Conservation (phyloP, 164 flowering plant genomes). For the Vitis rupestris region DNA sequence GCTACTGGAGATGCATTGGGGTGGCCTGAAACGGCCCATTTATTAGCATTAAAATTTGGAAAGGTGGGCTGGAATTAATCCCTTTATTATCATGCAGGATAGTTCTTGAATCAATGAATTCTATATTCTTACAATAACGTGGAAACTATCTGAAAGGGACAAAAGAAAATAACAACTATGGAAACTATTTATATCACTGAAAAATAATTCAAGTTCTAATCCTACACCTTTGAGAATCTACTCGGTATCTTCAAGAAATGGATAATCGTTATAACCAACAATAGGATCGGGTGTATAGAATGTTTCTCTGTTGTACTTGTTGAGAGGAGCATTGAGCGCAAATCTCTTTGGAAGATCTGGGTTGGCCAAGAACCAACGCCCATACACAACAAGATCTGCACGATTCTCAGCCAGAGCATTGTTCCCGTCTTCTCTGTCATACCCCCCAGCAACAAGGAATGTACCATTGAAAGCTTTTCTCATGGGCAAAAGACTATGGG, state of each 20-base stretch:
- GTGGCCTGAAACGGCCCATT: too few species aligned
- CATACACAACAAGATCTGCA: conserved; percentile 26
- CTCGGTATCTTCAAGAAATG: conserved; percentile 15
- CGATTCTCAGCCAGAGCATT: conserved; percentile 26
- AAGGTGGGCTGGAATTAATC: too few species aligned
- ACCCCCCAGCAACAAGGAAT: conserved; percentile 50
- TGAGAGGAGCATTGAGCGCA: conserved; percentile 16
- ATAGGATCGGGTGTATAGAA: conserved; percentile 21
- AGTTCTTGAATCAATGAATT: too few species aligned
- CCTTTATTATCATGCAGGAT: too few species aligned
- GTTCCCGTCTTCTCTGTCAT: conserved; percentile 42
- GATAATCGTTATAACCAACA: conserved; percentile 28
- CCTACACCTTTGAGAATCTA: too few species aligned
- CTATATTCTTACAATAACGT: too few species aligned
- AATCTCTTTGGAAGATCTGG: conserved; percentile 23
- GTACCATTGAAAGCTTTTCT: conserved; percentile 49
- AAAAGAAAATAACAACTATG: too few species aligned
- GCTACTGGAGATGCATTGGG: too few species aligned
- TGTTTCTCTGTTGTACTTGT: conserved; percentile 21
- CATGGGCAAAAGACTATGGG: conserved; percentile 42
- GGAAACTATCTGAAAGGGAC: too few species aligned
- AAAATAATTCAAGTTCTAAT: too few species aligned
- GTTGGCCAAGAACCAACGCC: conserved; percentile 25
- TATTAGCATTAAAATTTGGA: too few species aligned
- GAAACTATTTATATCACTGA: too few species aligned